Percentiles rank a stretch among this genome's conserved stretches.
phyloP scores from a whole-genome alignment of 2,329 filamentous ascomycete species.

The Chaetothyriales sp. region DNA sequence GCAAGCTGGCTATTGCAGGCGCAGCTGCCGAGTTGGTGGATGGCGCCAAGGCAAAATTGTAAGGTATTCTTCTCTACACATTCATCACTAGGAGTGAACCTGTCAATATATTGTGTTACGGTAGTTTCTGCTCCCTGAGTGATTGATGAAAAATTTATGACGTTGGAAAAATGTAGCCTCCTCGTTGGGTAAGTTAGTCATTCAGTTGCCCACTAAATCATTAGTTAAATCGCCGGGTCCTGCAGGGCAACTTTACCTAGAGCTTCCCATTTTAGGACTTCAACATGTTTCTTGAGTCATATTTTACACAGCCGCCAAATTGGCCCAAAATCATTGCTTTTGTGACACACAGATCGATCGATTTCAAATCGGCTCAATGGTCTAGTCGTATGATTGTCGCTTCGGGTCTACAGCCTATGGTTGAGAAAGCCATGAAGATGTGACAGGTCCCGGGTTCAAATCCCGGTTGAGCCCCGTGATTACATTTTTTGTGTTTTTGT shows the following conservation, averaged over 20 bases:
- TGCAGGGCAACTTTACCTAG: background rate
- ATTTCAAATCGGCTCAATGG: slow-evolving; percentile 19
- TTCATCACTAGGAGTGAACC: background rate
- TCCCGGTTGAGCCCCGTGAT: slow-evolving; percentile 23
- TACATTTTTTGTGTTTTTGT: slow-evolving; percentile 4
- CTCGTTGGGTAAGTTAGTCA: background rate
- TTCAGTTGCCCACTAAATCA: background rate
- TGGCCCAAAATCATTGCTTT: slow-evolving; percentile 4
- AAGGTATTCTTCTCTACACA: background rate
- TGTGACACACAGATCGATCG: slow-evolving; percentile 7
- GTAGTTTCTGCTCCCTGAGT: background rate
- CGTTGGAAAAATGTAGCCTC: background rate
- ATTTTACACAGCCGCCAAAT: background rate
- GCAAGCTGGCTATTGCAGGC: slow-evolving; percentile 71
- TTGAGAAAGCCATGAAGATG: slow-evolving; percentile 19
- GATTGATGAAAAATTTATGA: background rate
- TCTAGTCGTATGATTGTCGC: slow-evolving; percentile 30
- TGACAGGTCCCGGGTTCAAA: slow-evolving; percentile 28
- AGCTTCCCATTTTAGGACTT: background rate
- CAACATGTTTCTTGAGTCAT: background rate
- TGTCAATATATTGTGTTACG: background rate
- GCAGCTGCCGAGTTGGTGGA: slow-evolving; percentile 58
- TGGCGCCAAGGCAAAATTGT: slow-evolving; percentile 11
- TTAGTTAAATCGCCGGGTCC: background rate
- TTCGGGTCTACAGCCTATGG: slow-evolving; percentile 22